A percentile compares a stretch with the other conserved stretches of the same genome.
Conservation (phyloP, 805 yeast species). For the Saccharomycopsis sp. region DNA sequence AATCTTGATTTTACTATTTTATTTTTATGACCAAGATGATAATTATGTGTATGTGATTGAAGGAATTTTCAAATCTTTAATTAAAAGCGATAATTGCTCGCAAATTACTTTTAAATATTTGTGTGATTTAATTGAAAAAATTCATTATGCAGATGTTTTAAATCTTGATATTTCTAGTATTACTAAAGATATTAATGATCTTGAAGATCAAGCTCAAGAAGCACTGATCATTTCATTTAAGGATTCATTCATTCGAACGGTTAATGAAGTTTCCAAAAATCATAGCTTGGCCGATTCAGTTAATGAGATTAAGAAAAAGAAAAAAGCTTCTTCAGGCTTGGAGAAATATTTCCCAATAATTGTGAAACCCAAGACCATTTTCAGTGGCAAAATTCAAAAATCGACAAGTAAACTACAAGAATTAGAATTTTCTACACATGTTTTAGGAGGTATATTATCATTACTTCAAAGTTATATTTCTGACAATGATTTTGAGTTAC, state of each 20-base stretch:
- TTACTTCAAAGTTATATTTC: constrained; percentile 4
- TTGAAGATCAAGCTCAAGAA: not conserved
- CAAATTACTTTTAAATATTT: constrained; percentile 5
- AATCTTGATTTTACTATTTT: constrained; percentile 11
- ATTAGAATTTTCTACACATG: constrained; percentile 7
- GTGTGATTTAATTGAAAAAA: not conserved
- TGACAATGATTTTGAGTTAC: constrained; percentile 9
- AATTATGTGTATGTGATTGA: constrained; percentile 3
- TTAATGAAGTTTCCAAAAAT: not conserved
- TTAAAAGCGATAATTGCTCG: constrained; percentile 10
- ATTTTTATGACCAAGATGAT: constrained; percentile 3
- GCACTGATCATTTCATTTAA: constrained; percentile 12
- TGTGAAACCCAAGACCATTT: not conserved
- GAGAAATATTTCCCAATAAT: constrained; percentile 12
- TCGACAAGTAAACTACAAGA: not conserved
- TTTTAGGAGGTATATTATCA: constrained; percentile 10
- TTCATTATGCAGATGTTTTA: constrained; percentile 1
- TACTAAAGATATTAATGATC: not conserved
- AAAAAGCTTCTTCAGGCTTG: not conserved
- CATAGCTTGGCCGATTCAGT: not conserved
- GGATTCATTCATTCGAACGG: constrained; percentile 5
- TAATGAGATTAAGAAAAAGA: not conserved
- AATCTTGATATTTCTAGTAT: not conserved
- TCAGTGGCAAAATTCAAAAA: not conserved
- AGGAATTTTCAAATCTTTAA: constrained; percentile 12